These are phyloP conservation scores for Bathelium albidoporum DNA, from an alignment of 495 filamentous ascomycete species.

Conservation along the genomic window DNA sequence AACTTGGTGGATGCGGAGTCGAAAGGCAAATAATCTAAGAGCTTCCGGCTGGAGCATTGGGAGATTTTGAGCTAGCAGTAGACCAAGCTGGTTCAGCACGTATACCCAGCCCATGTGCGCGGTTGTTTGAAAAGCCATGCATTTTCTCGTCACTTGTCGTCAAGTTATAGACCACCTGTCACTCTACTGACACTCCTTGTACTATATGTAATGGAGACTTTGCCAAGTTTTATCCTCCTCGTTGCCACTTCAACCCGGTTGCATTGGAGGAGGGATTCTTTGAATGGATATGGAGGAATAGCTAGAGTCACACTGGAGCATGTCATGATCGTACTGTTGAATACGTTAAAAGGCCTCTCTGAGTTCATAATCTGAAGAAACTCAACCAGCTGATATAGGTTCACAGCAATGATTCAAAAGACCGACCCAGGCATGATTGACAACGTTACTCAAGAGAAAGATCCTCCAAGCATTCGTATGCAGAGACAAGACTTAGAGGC, in stretches of 20 bases:
- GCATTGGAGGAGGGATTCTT: neutral
- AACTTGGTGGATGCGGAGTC: constrained; percentile 48
- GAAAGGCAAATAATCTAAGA: constrained; percentile 21
- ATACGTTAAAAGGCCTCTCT: no score
- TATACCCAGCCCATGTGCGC: neutral
- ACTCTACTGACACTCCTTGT: neutral
- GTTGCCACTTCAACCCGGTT: neutral
- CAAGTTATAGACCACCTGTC: neutral
- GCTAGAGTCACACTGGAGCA: no score
- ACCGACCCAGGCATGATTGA: no score
- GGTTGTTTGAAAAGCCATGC: neutral
- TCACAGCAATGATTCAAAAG: no score
- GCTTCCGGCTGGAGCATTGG: neutral
- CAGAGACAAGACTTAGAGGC: no score
- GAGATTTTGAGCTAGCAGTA: neutral
- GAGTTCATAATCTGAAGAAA: no score
- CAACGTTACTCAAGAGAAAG: no score
- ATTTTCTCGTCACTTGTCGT: neutral
- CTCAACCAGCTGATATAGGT: no score
- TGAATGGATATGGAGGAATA: no score
- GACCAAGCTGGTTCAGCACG: neutral
- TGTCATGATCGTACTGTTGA: no score
- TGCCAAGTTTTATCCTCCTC: neutral
- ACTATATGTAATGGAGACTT: neutral
- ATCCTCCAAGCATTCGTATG: no score